phyloP scores from a whole-genome alignment of 139 green algal genomes.

The Microglena sp. region DNA sequence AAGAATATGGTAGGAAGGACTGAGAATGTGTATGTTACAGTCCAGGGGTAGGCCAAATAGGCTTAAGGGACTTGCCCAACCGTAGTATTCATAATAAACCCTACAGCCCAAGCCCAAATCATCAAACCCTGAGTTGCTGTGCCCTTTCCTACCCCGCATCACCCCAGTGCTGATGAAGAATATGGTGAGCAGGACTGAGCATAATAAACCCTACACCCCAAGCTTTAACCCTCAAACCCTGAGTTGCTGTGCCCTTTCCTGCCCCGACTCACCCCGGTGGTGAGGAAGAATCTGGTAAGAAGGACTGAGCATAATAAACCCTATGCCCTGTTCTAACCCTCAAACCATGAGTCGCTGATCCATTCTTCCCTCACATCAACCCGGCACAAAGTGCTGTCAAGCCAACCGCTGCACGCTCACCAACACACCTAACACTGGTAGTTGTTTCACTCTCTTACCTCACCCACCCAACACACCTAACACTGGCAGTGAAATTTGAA shows the following conservation, averaged over 20 bases:
- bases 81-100: not conserved
- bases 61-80: slow-evolving; percentile 91
- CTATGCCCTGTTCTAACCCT: too few relatives aligned
- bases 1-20: slow-evolving; percentile 86
- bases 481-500: too few relatives aligned
- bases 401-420: too few relatives aligned
- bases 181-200: slow-evolving; percentile 63
- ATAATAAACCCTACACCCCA: not conserved
- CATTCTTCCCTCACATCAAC: too few relatives aligned
- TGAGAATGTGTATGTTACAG: slow-evolving; percentile 1
- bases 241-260: slow-evolving; percentile 67
- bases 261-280: slow-evolving; percentile 71
- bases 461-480: too few relatives aligned
- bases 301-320: not conserved
- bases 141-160: slow-evolving; percentile 66
- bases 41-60: too few relatives aligned
- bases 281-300: slow-evolving; percentile 91
- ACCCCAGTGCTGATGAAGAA: slow-evolving; percentile 89
- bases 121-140: slow-evolving; percentile 53
- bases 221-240: too few relatives aligned
- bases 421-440: too few relatives aligned
- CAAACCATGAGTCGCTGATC: slow-evolving; percentile 50
- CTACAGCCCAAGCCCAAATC: too few relatives aligned
- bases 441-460: too few relatives aligned
- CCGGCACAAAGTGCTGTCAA: too few relatives aligned